Base-by-base conservation (phyloP, 192 early-diverging fungal species). In the Lobulomyces angularis region DNA sequence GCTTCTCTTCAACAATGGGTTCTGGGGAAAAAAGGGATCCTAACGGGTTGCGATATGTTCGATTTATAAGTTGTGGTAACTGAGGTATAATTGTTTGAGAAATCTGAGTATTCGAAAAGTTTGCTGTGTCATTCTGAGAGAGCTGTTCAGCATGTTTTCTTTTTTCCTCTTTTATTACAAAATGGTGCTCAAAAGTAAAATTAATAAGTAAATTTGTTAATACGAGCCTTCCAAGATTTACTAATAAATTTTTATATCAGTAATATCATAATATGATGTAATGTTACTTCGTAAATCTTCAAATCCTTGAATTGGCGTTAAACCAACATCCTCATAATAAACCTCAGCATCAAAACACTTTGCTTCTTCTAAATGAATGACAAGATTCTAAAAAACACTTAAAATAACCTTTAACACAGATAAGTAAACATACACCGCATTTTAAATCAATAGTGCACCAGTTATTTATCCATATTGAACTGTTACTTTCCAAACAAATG, bases 401-500 rank as follows among this genome's bases (percentile, higher is more conserved):
- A 28, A 32, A 48, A 11, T 9, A 35, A 18, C 24, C 9, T 11
- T 2, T 22, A 23, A 37, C 28, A 17, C n/a, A 44, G 27, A 56
- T 7, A 7, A 12, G 19, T 18, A 41, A 8, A 53, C 68, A 47
- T 62, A 81, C 77, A 27, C 91, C 94, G 32, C 84, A 84, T 28
- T 84, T 81, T 5, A 81, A 93, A 59, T 95, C 90, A 8, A 98
- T 70, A 0, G 80, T 59, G 61, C 92, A 95, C 95, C 95, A 98
- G 24, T 83, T 69, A 21, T 80, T 77, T 14, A 89, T 76, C 19
- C 80, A 84, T 50, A 93, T 90, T 7, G 61, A 35, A 2, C 70
- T 68, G 33, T 85, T 79, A 36, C 61, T 50, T 27, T 69, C 49
- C 12, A 75, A 59, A 19, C 66, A 60, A 19, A 79, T 67, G 1